These are phyloP conservation scores for Plantago lanceolata DNA, from an alignment of 305 asterid species.

Conservation along the genomic window DNA sequence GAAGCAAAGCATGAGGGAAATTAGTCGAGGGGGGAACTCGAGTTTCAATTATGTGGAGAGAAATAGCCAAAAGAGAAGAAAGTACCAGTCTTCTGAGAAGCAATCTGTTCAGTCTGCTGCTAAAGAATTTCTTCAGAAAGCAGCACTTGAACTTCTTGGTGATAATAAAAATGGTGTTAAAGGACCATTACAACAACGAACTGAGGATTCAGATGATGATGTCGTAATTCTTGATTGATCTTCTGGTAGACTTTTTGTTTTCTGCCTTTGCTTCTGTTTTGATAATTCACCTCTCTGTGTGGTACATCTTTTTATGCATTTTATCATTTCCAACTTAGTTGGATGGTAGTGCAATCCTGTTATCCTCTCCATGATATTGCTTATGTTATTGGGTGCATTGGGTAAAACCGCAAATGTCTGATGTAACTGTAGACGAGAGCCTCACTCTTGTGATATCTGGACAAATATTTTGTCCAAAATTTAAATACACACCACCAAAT, in stretches of 20 bases:
- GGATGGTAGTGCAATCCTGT: not conserved
- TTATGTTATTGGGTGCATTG: not conserved
- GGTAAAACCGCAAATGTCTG: not conserved
- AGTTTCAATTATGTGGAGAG: slow-evolving; percentile 43
- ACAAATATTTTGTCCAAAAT: no score
- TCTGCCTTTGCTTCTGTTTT: slow-evolving; percentile 15
- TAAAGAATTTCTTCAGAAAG: slow-evolving; percentile 94
- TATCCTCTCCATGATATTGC: slow-evolving; percentile 8
- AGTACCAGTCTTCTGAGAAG: slow-evolving; percentile 53
- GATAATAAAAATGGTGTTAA: slow-evolving; percentile 63
- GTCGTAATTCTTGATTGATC: slow-evolving; percentile 48
- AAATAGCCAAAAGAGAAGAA: slow-evolving; percentile 67
- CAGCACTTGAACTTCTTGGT: slow-evolving; percentile 83
- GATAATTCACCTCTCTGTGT: slow-evolving; percentile 18
- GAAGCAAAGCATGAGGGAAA: slow-evolving; percentile 74
- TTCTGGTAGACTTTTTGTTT: slow-evolving; percentile 52
- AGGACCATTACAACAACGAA: slow-evolving; percentile 66
- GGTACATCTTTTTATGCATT: slow-evolving; percentile 19
- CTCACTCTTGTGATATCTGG: no score
- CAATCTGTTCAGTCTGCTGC: slow-evolving; percentile 76
- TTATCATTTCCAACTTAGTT: slow-evolving; percentile 3
- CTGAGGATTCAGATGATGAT: slow-evolving; percentile 55
- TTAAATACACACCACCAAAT: no score
- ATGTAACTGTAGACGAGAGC: no score
- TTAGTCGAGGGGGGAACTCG: slow-evolving; percentile 55